These are phyloP conservation scores for Raphanus sativus DNA, from an alignment of 345 rosid species.

Conservation along the genomic window DNA sequence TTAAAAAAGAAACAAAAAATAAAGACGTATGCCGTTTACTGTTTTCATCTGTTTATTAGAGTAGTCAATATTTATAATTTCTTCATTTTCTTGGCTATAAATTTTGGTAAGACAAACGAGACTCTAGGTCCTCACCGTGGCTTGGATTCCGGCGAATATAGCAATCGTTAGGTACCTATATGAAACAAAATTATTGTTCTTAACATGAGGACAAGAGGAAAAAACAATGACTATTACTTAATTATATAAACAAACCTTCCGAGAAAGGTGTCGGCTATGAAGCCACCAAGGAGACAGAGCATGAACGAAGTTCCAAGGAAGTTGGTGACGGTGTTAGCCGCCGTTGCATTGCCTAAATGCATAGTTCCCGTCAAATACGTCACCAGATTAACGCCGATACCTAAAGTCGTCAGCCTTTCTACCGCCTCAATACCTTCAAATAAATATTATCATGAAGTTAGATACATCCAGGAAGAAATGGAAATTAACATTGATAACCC, in stretches of 20 bases:
- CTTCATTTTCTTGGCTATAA: conserved; percentile 28
- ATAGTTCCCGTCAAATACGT: conserved; percentile 86
- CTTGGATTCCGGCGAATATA: conserved; percentile 81
- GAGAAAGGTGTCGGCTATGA: conserved; percentile 87
- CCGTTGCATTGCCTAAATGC: conserved; percentile 83
- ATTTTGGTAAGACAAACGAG: conserved; percentile 15
- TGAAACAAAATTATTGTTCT: conserved; percentile 14
- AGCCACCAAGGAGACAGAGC: conserved; percentile 94
- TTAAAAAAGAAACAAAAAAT: background rate
- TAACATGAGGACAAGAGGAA: background rate
- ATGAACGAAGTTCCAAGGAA: conserved; percentile 94
- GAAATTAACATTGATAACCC: background rate
- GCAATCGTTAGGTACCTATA: conserved; percentile 81
- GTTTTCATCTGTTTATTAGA: background rate
- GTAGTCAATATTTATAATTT: conserved; percentile 10
- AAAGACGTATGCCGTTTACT: conserved; percentile 16
- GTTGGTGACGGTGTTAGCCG: conserved; percentile 89
- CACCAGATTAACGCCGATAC: conserved; percentile 89
- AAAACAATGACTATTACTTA: background rate
- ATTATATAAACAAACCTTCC: conserved; percentile 59
- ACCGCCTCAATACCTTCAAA: conserved; percentile 69
- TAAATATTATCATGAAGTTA: background rate
- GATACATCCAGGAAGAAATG: background rate
- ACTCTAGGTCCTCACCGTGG: conserved; percentile 48
- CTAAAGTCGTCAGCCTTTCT: conserved; percentile 94